These are phyloP conservation scores for Fusarium newnesense DNA, from an alignment of 2,329 filamentous ascomycete species.

Conservation along the genomic window DNA sequence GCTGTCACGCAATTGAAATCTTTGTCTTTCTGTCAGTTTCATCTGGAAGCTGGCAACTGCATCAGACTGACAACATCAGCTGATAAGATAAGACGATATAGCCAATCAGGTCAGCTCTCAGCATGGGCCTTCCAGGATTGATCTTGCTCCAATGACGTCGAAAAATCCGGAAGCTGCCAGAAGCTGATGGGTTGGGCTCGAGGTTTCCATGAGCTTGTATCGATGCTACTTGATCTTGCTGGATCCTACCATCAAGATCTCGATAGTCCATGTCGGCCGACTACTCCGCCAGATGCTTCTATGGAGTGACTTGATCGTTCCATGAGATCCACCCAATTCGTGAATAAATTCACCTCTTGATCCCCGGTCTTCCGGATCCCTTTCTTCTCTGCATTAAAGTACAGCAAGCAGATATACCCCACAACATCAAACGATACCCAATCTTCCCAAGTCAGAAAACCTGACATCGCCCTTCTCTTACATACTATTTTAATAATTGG, in stretches of 20 bases:
- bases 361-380: constrained; percentile 3
- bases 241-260: constrained; percentile 38
- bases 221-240: constrained; percentile 42
- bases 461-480: constrained; percentile 26
- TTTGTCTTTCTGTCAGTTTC: background rate
- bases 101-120: constrained; percentile 19
- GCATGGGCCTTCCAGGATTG: background rate
- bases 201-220: constrained; percentile 43
- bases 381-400: constrained; percentile 19
- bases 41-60: constrained; percentile 1
- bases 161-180: constrained; percentile 45
- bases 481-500: constrained; percentile 10
- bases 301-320: constrained; percentile 25
- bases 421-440: constrained; percentile 39
- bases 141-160: constrained; percentile 50
- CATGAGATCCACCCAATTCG: constrained; percentile 36
- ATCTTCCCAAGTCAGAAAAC: constrained; percentile 36
- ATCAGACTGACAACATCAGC: background rate
- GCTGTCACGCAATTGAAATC: no score
- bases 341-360: constrained; percentile 42
- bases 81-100: constrained; percentile 41
- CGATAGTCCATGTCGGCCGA: constrained; percentile 36
- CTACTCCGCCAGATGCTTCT: constrained; percentile 28
- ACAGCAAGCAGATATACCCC: constrained; percentile 34
- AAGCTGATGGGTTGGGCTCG: constrained; percentile 42